Percentiles rank a stretch among this genome's conserved stretches.
These are phyloP conservation scores for Claviceps pazoutovae DNA, from an alignment of 2,329 filamentous ascomycete genomes.

Conservation along the genomic window DNA sequence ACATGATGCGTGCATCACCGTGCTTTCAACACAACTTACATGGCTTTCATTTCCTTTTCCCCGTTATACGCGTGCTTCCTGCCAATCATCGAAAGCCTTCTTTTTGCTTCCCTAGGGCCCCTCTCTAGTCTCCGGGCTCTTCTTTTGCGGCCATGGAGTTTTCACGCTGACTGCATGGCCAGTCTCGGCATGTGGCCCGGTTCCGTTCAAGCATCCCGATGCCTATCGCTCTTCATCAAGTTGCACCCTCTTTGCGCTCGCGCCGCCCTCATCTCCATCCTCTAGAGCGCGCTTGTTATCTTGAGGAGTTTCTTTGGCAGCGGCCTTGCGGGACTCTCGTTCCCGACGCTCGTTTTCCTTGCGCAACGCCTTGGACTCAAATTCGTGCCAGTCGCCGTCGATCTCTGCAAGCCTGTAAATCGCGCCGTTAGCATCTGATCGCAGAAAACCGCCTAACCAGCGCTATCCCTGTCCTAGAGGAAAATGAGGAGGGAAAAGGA, in stretches of 20 bases:
- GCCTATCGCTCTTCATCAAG: constrained; percentile 12
- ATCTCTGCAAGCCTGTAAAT: constrained; percentile 53
- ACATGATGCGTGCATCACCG: too few relatives aligned
- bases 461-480: neutral
- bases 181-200: too few relatives aligned
- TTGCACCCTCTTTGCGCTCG: constrained; percentile 22
- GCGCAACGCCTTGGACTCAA: constrained; percentile 86
- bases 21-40: too few relatives aligned
- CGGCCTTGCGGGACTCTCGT: constrained; percentile 34
- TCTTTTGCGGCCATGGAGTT: too few relatives aligned
- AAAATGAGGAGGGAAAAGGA: neutral
- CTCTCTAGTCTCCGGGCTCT: too few relatives aligned
- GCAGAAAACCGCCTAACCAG: too few relatives aligned
- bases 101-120: too few relatives aligned
- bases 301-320: constrained; percentile 21
- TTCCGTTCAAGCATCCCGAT: neutral
- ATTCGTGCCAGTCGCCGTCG: constrained; percentile 95
- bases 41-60: too few relatives aligned
- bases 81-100: too few relatives aligned
- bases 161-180: too few relatives aligned
- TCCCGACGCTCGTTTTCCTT: constrained; percentile 70
- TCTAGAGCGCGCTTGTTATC: constrained; percentile 28
- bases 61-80: too few relatives aligned
- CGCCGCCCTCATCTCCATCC: constrained; percentile 13
- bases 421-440: neutral